Conservation (phyloP, 169 alveolate genomes). For the Plasmodium malariae region DNA sequence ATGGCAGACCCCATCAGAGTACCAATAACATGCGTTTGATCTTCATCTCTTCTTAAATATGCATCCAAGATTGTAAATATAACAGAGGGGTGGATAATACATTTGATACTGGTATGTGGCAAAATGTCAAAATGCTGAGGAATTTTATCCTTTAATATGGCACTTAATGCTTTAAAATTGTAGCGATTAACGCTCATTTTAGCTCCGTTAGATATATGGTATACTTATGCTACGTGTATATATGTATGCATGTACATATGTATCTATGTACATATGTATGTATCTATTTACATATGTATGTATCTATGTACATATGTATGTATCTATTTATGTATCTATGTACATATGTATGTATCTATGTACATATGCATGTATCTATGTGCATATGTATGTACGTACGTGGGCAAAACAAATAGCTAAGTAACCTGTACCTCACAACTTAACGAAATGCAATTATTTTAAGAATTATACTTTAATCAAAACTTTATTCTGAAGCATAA, state of each 20-base stretch:
- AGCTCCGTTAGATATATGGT: too few species aligned
- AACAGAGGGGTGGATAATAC: conserved; percentile 92
- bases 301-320: too few species aligned
- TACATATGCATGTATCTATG: neutral
- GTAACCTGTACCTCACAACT: neutral
- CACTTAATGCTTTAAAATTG: conserved; percentile 53
- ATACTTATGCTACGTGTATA: too few species aligned
- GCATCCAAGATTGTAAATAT: conserved; percentile 93
- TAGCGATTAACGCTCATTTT: conserved; percentile 61
- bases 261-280: neutral
- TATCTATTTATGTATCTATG: neutral
- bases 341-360: neutral
- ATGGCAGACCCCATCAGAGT: conserved; percentile 90
- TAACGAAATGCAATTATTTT: neutral
- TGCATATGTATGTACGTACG: neutral
- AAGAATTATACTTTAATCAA: too few species aligned
- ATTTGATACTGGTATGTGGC: conserved; percentile 86
- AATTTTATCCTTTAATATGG: conserved; percentile 72
- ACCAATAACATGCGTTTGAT: conserved; percentile 92
- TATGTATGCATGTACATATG: neutral
- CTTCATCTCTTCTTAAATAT: conserved; percentile 91
- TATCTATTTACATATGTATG: neutral
- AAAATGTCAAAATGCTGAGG: conserved; percentile 87
- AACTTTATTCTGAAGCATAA: too few species aligned
- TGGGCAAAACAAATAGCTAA: too few species aligned